Evolutionary conservation across 2,329 filamentous ascomycete species (phyloP).

Genomic region (Aspergillus melleus): DNA sequence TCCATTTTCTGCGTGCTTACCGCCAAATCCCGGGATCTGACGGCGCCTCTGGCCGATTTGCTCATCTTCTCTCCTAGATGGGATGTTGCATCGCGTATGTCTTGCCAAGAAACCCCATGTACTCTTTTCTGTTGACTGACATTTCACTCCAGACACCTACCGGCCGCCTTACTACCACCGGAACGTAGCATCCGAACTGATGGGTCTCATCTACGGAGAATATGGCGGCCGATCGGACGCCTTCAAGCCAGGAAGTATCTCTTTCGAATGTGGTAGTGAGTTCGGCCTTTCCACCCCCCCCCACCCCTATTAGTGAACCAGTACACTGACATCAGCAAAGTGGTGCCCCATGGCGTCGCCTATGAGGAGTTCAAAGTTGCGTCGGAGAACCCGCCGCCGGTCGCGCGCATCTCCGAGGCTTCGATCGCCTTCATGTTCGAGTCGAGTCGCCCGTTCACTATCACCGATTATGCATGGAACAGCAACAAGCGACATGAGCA

Average conservation of each 20-base stretch:
- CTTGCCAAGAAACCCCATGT: neutral
- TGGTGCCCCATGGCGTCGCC: slow-evolving; percentile 38
- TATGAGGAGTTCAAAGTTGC: slow-evolving; percentile 37
- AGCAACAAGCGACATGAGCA: slow-evolving; percentile 46
- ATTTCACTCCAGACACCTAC: slow-evolving; percentile 32
- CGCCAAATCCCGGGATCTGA: slow-evolving; percentile 38
- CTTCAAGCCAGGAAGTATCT: slow-evolving; percentile 36
- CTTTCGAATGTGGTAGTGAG: slow-evolving; percentile 38
- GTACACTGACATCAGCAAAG: slow-evolving; percentile 15
- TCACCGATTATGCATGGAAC: slow-evolving; percentile 38
- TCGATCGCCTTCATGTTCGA: slow-evolving; percentile 40
- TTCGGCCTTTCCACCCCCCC: neutral
- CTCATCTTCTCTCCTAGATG: slow-evolving; percentile 43
- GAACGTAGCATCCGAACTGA: slow-evolving; percentile 41
- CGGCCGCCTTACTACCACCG: slow-evolving; percentile 46
- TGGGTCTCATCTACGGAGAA: slow-evolving; percentile 39
- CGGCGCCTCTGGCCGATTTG: slow-evolving; percentile 38
- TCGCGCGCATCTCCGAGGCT: slow-evolving; percentile 32
- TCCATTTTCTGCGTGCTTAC: slow-evolving; percentile 44
- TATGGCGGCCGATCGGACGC: slow-evolving; percentile 37
- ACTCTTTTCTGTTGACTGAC: neutral
- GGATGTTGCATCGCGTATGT: slow-evolving; percentile 39
- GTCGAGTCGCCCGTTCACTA: slow-evolving; percentile 35
- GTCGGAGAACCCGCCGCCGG: slow-evolving; percentile 26
- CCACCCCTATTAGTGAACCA: neutral